Percentiles rank a stretch among this genome's conserved stretches.
Evolutionary conservation across 202 grass and related monocot species (phyloP).

Genomic region (Cymbopogon flexuosus): DNA sequence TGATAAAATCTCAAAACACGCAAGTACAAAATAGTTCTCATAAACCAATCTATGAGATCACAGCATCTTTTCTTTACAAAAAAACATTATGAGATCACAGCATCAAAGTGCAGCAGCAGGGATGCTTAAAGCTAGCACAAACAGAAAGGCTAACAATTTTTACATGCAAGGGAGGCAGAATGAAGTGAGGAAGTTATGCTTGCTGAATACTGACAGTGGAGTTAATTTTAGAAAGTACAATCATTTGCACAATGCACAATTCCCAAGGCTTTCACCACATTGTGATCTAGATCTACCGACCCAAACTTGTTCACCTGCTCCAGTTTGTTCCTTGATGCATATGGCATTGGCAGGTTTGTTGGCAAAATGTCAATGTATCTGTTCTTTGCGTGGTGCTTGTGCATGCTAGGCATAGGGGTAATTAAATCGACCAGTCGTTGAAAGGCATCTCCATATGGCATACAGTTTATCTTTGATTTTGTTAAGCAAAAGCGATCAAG

Average conservation of each 20-base stretch:
- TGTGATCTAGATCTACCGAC: conserved; percentile 37
- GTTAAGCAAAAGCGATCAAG: conserved; percentile 33
- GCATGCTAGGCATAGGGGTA: conserved; percentile 14
- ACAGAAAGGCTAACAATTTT: conserved; percentile 19
- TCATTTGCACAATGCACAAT: conserved; percentile 28
- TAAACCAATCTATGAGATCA: not conserved
- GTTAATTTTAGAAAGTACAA: conserved; percentile 10
- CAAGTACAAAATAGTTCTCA: not conserved
- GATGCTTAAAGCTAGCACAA: conserved; percentile 9
- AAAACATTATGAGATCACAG: not conserved
- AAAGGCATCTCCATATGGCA: conserved; percentile 28
- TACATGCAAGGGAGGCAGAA: conserved; percentile 3
- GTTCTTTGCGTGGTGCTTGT: conserved; percentile 30
- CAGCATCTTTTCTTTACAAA: not conserved
- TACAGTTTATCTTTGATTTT: conserved; percentile 19
- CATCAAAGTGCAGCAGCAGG: not conserved
- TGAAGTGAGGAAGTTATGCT: conserved; percentile 16
- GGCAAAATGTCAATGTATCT: conserved; percentile 33
- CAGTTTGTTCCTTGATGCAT: conserved; percentile 33
- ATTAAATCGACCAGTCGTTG: conserved; percentile 21
- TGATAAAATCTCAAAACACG: not conserved
- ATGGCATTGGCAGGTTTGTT: conserved; percentile 31
- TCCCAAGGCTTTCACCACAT: conserved; percentile 46
- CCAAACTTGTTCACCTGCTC: conserved; percentile 23
- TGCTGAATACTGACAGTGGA: not conserved